Conservation (phyloP, 179 eudicot genomes). For the Corrigiola litoralis region DNA sequence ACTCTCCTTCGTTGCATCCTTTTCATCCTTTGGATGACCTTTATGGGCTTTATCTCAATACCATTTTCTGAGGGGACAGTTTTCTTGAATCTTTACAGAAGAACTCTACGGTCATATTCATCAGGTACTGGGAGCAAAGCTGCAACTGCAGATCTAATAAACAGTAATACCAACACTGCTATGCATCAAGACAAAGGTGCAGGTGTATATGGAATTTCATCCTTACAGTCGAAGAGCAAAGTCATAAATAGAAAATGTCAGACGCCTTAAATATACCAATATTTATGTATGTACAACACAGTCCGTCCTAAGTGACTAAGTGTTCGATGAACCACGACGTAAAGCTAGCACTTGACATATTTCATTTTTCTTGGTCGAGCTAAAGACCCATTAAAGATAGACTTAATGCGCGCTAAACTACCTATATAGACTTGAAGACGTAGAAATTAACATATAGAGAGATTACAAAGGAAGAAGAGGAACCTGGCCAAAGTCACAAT, state of each 20-base stretch:
- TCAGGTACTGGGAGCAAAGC: conserved; percentile 7
- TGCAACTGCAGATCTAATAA: not conserved
- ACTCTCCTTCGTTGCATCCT: not conserved
- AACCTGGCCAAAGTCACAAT: conserved; percentile 30
- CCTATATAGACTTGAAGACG: not conserved
- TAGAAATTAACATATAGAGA: not conserved
- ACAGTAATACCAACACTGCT: not conserved
- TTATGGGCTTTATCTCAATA: not conserved
- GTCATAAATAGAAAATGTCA: not conserved
- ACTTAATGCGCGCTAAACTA: not conserved
- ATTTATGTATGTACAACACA: not conserved
- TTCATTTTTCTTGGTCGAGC: no score
- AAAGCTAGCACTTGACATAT: no score
- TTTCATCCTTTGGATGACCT: not conserved
- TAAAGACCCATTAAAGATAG: no score
- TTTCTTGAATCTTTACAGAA: conserved; percentile 4
- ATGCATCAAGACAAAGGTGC: not conserved
- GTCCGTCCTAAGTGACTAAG: no score
- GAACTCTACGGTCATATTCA: conserved; percentile 13
- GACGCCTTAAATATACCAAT: not conserved
- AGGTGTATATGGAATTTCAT: conserved; percentile 8
- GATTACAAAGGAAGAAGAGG: conserved; percentile 31
- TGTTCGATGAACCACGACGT: no score
- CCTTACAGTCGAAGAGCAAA: not conserved
- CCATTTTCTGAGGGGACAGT: conserved; percentile 6